Base-by-base conservation (phyloP, 2,329 filamentous ascomycete species). In the Didymella glomerata region DNA sequence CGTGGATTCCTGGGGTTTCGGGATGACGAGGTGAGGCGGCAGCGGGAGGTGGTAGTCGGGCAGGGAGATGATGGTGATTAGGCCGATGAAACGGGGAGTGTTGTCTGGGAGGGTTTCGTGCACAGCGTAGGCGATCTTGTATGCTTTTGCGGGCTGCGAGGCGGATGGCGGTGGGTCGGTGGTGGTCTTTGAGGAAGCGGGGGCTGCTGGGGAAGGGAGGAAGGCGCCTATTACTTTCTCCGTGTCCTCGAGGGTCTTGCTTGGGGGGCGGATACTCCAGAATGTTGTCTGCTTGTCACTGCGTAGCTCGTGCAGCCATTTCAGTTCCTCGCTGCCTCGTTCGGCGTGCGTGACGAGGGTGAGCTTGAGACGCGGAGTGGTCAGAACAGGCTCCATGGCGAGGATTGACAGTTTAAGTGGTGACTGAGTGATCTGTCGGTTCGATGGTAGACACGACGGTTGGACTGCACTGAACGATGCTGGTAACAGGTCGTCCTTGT, bases 251-350 rank as follows among this genome's bases (percentile, higher is more conserved):
- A 49, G 16, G 32, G n/a, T 54, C 8, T 11, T 24, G 34, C 51
- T 54, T 11, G 51, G 32, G 10, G 28, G 20, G 7, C n/a, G 16
- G 32, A 54, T 54, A 24, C 51, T 54, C 18, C 36, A 36, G 14
- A n/a, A 18, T n/a, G 14, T 36, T 36, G 32, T 4, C 8, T 40
- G 36, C 52, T 71, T 65, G 50, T 77, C 54, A 44, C 69, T 77
- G 22, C 67, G 62, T 14, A 77, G 16, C 56, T 70, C 61, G 51
- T 77, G 73, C n/a, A 75, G 25, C 73, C 74, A 76, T n/a, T 66
- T 64, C n/a, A 76, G 49, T 49, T 76, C 75, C 20, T 61, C 60
- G 61, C 72, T 74, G 48, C 69, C 72, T 54, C 58, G 56, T 24
- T 72, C 71, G 11, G 68, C 67, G 32, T 57, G 68, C 20, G 64